Base-by-base conservation (phyloP, 1,284 basidiomycete species). In the Microbotryomycetes sp. region DNA sequence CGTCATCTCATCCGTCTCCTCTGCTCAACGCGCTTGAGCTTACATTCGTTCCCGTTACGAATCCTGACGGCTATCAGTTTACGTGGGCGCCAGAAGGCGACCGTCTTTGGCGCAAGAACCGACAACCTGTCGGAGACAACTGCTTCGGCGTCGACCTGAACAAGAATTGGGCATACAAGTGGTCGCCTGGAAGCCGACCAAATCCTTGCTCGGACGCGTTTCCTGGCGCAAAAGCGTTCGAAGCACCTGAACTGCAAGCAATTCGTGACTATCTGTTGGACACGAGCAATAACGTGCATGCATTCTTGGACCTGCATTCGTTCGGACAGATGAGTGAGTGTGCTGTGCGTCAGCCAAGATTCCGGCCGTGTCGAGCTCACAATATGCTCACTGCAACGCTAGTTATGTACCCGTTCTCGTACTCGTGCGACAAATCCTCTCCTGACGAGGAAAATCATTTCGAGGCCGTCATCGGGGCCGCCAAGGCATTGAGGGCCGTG, bases 21-120 rank as follows among this genome's bases (percentile, higher is more conserved):
- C 76, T 89, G 23, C 78, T 90, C 15, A 75, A 82, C 16, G 71
- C 77, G 31, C 85, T 84, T 70, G 83, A 84, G 46, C 86, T 92
- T 73, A 84, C 88, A 57, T 80, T 92, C 62, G 78, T 93, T 9
- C 88, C 89, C 0, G 78, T 83, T 0, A 82, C 88, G 5, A 93
- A 92, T 71, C 88, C 88, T 5, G 90, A 93, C 70, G 90, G 90
- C 0, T 91, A 90, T 71, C 80, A 78, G 2, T 87, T 85, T 71
- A 85, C 78, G 3, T 81, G 79, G 74, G 80, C 83, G 56, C 49
- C 23, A 24, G 35, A 41, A 11, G 75, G 72, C 24, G 84, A 88
- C 61, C 81, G 89, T 1, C 81, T 87, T 68, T 92, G 89, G 89
- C 83, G 87, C 73, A 91, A 92, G 78, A 91, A 88, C 69, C 80